Conservation (phyloP, 768 basidiomycete genomes). For the Russula vinacea region DNA sequence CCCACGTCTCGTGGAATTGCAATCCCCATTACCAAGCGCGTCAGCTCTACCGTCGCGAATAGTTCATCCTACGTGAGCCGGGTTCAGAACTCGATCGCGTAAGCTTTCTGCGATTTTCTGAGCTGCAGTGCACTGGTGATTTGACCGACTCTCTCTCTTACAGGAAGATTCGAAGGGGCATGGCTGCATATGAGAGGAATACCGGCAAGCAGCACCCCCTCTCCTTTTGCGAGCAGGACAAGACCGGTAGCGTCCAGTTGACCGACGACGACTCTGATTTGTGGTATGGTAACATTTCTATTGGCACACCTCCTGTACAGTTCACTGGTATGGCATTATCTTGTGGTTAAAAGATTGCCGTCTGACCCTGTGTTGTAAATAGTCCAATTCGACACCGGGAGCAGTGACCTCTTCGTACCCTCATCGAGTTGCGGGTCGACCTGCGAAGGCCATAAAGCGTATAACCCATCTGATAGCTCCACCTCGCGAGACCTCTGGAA, state of each 20-base stretch:
- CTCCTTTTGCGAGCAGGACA: background rate
- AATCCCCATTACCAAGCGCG: constrained; percentile 11
- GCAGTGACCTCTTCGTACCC: constrained; percentile 39
- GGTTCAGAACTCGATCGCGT: background rate
- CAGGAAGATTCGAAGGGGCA: constrained; percentile 19
- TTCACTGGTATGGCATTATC: constrained; percentile 8
- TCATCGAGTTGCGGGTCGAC: constrained; percentile 32
- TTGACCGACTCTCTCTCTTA: no score
- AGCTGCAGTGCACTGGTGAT: background rate
- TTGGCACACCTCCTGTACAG: constrained; percentile 21
- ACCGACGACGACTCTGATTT: background rate
- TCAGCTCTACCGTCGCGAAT: background rate
- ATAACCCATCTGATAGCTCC: constrained; percentile 10
- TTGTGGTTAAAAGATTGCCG: constrained; percentile 33
- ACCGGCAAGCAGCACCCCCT: background rate
- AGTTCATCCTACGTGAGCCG: background rate
- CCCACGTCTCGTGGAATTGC: background rate
- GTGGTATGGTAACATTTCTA: constrained; percentile 18
- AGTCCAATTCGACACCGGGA: constrained; percentile 44
- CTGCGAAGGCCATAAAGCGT: constrained; percentile 32
- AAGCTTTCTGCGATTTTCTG: background rate
- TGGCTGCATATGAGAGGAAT: constrained; percentile 12
- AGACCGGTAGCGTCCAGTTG: background rate
- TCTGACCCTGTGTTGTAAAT: constrained; percentile 14
- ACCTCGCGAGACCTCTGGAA: constrained; percentile 31